Evolutionary conservation across 257 asterid species (phyloP).

Genomic region (Rubia yunnanensis): DNA sequence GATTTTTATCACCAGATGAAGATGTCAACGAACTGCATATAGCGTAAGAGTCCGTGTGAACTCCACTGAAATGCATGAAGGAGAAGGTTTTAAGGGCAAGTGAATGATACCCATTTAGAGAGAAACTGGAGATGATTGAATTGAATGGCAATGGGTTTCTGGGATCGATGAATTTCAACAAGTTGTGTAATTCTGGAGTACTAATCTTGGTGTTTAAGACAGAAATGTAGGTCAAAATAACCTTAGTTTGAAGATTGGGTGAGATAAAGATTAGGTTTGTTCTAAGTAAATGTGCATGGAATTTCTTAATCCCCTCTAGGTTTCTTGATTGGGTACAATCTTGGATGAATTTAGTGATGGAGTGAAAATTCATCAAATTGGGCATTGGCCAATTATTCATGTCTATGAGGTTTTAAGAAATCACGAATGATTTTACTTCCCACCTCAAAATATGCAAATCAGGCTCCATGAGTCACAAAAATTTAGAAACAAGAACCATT

Average conservation of each 20-base stretch:
- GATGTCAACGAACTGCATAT: conserved; percentile 19
- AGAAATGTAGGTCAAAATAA: conserved; percentile 34
- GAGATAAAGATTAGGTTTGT: conserved; percentile 44
- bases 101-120: conserved; percentile 39
- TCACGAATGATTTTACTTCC: too few relatives aligned
- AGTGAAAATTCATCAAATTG: conserved; percentile 24
- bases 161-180: conserved; percentile 44
- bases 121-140: conserved; percentile 61
- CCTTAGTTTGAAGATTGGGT: conserved; percentile 53
- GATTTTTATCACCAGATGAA: conserved; percentile 7
- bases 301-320: conserved; percentile 31
- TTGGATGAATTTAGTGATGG: conserved; percentile 36
- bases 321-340: conserved; percentile 41
- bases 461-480: too few relatives aligned
- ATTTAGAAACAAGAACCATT: too few relatives aligned
- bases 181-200: conserved; percentile 24
- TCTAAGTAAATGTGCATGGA: conserved; percentile 42
- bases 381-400: not conserved
- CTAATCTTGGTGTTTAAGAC: conserved; percentile 11
- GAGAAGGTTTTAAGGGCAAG: conserved; percentile 49
- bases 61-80: conserved; percentile 53
- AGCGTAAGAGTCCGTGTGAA: conserved; percentile 49
- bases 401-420: not conserved
- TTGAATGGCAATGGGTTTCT: conserved; percentile 57
- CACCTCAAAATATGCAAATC: too few relatives aligned